Percentiles rank a stretch among this genome's conserved stretches.
These are phyloP conservation scores for Tricholoma sp. DNA, from an alignment of 768 basidiomycete genomes.

Conservation along the genomic window DNA sequence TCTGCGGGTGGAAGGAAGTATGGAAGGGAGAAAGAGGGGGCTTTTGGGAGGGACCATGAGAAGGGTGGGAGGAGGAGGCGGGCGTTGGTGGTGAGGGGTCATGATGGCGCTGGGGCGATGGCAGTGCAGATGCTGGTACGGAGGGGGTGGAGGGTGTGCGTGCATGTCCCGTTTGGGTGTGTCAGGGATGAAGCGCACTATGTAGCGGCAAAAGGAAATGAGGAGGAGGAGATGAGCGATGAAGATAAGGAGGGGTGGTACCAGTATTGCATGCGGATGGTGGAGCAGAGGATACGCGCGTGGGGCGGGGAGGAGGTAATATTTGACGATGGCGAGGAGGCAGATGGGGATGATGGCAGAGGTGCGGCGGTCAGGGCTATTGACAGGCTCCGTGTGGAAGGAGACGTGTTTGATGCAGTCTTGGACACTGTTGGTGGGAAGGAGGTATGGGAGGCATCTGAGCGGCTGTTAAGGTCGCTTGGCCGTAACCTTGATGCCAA, in stretches of 20 bases:
- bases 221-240: background rate
- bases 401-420: slow-evolving; percentile 70
- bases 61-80: slow-evolving; percentile 25
- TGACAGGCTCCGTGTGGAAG: slow-evolving; percentile 44
- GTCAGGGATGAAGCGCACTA: slow-evolving; percentile 9
- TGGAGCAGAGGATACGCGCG: slow-evolving; percentile 50
- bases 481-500: slow-evolving; percentile 6
- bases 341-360: slow-evolving; percentile 33
- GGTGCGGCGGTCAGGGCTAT: slow-evolving; percentile 48
- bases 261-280: slow-evolving; percentile 34
- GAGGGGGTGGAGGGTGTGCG: slow-evolving; percentile 69
- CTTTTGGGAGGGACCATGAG: slow-evolving; percentile 1
- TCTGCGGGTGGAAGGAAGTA: slow-evolving; percentile 8
- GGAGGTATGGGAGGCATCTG: slow-evolving; percentile 72
- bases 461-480: slow-evolving; percentile 46
- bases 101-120: slow-evolving; percentile 72
- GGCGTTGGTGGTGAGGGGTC: slow-evolving; percentile 63
- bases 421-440: slow-evolving; percentile 81
- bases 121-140: slow-evolving; percentile 71
- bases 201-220: background rate
- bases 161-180: slow-evolving; percentile 44
- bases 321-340: slow-evolving; percentile 50
- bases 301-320: slow-evolving; percentile 81
- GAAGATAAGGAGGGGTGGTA: slow-evolving; percentile 32
- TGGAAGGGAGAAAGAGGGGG: slow-evolving; percentile 2